Evolutionary conservation across 352 stramenopile species (phyloP).

Genomic region (Globisporangium barbulae): DNA sequence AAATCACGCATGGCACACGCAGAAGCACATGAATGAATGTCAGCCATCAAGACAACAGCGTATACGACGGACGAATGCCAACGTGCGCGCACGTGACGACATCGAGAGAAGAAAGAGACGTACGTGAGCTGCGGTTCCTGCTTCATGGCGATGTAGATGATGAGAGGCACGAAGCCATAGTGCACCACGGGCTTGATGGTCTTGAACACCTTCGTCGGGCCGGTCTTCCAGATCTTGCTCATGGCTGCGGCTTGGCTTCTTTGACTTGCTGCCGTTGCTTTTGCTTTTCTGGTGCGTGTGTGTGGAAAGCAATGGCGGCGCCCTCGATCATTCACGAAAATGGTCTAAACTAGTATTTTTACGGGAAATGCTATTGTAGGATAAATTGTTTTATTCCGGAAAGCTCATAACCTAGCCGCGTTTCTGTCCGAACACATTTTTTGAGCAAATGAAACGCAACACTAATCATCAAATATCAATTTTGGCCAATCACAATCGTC

Average conservation of each 20-base stretch:
- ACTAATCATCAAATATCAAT: neutral
- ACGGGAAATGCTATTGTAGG: neutral
- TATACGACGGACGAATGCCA: neutral
- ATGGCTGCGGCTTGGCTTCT: slow-evolving; percentile 24
- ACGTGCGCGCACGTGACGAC: neutral
- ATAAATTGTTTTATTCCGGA: neutral
- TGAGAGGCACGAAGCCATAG: slow-evolving; percentile 75
- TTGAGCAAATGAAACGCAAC: neutral
- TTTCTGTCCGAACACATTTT: neutral
- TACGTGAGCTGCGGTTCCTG: slow-evolving; percentile 75
- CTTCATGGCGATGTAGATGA: slow-evolving; percentile 77
- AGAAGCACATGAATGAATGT: neutral
- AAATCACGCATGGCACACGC: neutral
- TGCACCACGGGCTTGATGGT: slow-evolving; percentile 83
- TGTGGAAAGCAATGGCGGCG: neutral
- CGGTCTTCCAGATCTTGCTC: slow-evolving; percentile 78
- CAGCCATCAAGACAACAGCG: neutral
- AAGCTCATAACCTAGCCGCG: neutral
- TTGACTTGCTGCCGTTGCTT: neutral
- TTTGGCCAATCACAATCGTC: neutral
- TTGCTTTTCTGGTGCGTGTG: neutral
- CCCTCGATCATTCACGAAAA: neutral
- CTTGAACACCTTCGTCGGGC: slow-evolving; percentile 74
- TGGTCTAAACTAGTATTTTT: too few species aligned
- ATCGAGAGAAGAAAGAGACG: slow-evolving; percentile 13